Base-by-base conservation (phyloP, 495 filamentous ascomycete species). In the Neurospora terricola region DNA sequence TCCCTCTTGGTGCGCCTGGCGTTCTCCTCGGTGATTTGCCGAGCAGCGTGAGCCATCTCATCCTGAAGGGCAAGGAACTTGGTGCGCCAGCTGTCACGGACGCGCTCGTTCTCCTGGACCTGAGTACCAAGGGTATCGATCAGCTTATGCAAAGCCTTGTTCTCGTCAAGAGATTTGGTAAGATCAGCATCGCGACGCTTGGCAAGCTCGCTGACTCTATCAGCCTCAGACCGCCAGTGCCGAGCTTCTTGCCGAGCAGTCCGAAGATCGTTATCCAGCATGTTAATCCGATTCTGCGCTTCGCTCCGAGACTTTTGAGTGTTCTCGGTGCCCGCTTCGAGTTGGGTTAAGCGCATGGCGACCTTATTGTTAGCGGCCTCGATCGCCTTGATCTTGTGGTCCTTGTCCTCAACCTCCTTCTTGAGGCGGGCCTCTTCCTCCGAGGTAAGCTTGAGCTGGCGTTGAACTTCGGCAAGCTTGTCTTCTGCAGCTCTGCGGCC, bases 61-160 rank as follows among this genome's bases (percentile, higher is more conserved):
- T 91, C 87, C 82, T 97, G 94, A 69, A 98, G 82, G 71, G 86
- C 87, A 75, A 94, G 88, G 77, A 97, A 91, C 79, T 94, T 95
- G 77, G 86, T 85, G 74, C 92, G 89, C 83, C 97, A 91, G 76
- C 84, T 87, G 75, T 94, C 91, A 70, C 93, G 90, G 74, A 91
- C 87, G 74, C 89, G 87, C 79, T 92, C 89, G 79, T 90, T 93
- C 81, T 98, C 94, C 81, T 97, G 90, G 70, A 97, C 88, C 77
- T 97, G 93, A 59, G 86, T 84, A 73, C 87, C 87, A 73, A 95
- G 83, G 6, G 87, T 88, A 74, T 90, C 87, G 76, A 96, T 88
- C 36, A 88, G 88, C 74, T 87, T 90, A 71, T 85, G 87, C 10
- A 94, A 80, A 48, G 87, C 83, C 76, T 82, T 84, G 74, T 82